Evolutionary conservation across 805 yeast genomes (phyloP).

Genomic region (Cyberlindnera samutprakarnensis): DNA sequence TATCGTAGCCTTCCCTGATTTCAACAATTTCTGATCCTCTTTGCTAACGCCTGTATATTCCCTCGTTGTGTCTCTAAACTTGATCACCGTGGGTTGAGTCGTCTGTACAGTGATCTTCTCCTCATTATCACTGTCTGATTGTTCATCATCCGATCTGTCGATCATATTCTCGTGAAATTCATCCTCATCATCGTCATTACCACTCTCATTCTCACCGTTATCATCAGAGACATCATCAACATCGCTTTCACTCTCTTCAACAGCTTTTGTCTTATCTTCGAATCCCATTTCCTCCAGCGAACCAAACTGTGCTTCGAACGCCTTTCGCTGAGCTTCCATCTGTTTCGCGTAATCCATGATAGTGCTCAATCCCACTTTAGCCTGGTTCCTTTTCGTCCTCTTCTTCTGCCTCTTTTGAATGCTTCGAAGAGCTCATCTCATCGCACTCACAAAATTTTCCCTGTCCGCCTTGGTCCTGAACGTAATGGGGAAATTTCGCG

Average conservation of each 20-base stretch:
- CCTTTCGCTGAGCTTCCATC: constrained; percentile 46
- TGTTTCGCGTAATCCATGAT: not conserved
- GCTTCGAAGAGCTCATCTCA: no score
- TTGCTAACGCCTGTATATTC: constrained; percentile 29
- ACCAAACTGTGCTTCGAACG: constrained; percentile 62
- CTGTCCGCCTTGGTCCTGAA: no score
- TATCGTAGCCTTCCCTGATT: constrained; percentile 51
- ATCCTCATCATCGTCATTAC: constrained; percentile 16
- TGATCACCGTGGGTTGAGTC: constrained; percentile 25
- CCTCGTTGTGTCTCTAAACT: constrained; percentile 30
- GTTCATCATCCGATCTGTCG: constrained; percentile 19
- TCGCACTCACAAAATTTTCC: no score
- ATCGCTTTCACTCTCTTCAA: constrained; percentile 8
- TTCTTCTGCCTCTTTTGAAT: no score
- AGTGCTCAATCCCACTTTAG: no score
- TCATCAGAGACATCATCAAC: constrained; percentile 1
- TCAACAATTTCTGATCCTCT: constrained; percentile 43
- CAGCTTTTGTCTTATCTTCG: constrained; percentile 34
- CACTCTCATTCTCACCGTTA: constrained; percentile 22
- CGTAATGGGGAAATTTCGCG: no score
- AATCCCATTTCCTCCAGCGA: constrained; percentile 46
- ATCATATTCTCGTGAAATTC: constrained; percentile 21
- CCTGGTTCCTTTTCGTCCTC: no score
- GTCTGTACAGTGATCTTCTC: no score
- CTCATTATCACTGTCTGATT: constrained; percentile 9